A percentile compares a stretch with the other conserved stretches of the same genome.
Evolutionary conservation across 2,329 filamentous ascomycete genomes (phyloP).

Genomic region (Microdochium bolleyi): DNA sequence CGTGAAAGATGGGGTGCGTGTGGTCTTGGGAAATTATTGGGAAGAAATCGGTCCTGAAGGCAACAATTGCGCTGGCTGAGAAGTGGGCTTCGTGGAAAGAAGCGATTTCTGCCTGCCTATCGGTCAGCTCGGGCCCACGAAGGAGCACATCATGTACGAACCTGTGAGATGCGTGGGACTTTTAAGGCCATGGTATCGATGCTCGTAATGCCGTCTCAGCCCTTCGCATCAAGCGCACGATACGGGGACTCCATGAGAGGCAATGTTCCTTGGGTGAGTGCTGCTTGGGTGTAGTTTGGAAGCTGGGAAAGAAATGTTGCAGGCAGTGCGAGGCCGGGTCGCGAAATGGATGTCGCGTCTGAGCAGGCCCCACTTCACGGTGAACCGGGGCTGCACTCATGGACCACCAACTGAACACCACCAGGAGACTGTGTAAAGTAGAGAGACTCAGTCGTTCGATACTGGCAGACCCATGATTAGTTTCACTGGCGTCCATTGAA

Average conservation of each 20-base stretch:
- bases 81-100: slow-evolving; percentile 57
- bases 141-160: slow-evolving; percentile 3
- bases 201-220: background rate
- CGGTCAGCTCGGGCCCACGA: slow-evolving; percentile 13
- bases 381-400: background rate
- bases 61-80: slow-evolving; percentile 31
- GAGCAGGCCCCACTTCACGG: background rate
- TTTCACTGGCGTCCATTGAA: too few relatives aligned
- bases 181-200: background rate
- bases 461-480: too few relatives aligned
- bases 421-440: too few relatives aligned
- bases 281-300: background rate
- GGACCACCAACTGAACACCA: too few relatives aligned
- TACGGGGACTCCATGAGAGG: background rate
- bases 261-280: background rate
- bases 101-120: slow-evolving; percentile 46
- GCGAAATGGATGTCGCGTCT: background rate
- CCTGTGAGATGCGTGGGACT: background rate
- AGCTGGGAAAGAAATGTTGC: background rate
- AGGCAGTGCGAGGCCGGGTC: background rate
- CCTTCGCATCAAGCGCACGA: background rate
- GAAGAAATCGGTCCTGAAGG: slow-evolving; percentile 40
- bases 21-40: slow-evolving; percentile 10
- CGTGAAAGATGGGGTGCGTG: background rate
- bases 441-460: too few relatives aligned